Conservation (phyloP, 108 stramenopile species). For the Chaetoceros muelleri region DNA sequence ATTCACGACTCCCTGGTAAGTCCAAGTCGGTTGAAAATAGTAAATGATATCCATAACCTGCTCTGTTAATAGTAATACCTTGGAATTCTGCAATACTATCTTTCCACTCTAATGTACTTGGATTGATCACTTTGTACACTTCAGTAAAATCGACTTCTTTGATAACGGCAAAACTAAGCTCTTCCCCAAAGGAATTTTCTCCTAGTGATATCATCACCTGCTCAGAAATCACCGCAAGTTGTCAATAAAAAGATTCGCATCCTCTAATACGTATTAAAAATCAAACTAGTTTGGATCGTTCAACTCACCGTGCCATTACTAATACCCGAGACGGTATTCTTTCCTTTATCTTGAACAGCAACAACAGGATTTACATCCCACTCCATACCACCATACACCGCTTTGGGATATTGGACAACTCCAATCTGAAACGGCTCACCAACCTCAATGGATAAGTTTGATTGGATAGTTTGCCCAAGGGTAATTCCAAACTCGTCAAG, state of each 20-base stretch:
- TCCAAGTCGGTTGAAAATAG: constrained; percentile 22
- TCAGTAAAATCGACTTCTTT: background rate
- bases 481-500: constrained; percentile 26
- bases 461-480: constrained; percentile 13
- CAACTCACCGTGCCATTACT: constrained; percentile 23
- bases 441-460: constrained; percentile 14
- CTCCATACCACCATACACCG: constrained; percentile 22
- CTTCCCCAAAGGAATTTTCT: background rate
- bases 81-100: constrained; percentile 21
- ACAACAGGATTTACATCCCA: constrained; percentile 28
- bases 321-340: constrained; percentile 19
- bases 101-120: background rate
- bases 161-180: background rate
- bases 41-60: constrained; percentile 21
- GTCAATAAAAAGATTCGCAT: no score
- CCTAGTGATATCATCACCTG: background rate
- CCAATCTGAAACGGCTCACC: constrained; percentile 19
- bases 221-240: no score
- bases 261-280: no score
- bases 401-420: constrained; percentile 17
- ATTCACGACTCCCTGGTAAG: constrained; percentile 14
- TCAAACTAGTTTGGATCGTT: no score
- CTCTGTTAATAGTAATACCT: constrained; percentile 22
- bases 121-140: background rate
- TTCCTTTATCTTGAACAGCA: constrained; percentile 30